A percentile compares a stretch with the other conserved stretches of the same genome.
These are phyloP conservation scores for Aspergillus calidoustus DNA, from an alignment of 2,329 filamentous ascomycete genomes.

Conservation along the genomic window DNA sequence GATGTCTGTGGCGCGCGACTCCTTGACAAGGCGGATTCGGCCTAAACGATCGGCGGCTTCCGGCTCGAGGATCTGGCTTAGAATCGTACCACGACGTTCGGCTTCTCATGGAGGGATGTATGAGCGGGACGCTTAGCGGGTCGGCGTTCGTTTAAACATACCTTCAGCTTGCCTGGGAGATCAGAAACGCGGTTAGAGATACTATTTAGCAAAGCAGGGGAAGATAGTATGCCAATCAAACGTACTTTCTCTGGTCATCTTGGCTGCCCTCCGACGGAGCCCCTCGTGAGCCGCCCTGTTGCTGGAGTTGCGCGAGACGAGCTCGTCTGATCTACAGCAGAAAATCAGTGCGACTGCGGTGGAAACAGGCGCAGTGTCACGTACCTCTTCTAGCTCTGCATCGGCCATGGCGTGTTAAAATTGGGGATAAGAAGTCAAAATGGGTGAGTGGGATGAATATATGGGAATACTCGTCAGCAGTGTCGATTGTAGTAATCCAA, in stretches of 20 bases:
- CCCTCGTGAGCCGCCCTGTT: slow-evolving; percentile 59
- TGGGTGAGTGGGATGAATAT: not conserved
- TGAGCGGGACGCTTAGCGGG: slow-evolving; percentile 10
- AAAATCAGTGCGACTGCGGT: not conserved
- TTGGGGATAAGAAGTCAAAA: not conserved
- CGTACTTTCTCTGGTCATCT: slow-evolving; percentile 70
- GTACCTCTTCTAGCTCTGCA: slow-evolving; percentile 67
- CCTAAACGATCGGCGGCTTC: slow-evolving; percentile 91
- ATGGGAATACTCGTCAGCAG: not conserved
- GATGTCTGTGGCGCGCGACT: slow-evolving; percentile 83
- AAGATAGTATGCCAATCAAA: slow-evolving; percentile 13
- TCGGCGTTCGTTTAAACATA: slow-evolving; percentile 4
- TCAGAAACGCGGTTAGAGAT: slow-evolving; percentile 6
- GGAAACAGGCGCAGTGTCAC: slow-evolving; percentile 10
- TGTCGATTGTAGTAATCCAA: not conserved
- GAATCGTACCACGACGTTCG: slow-evolving; percentile 57
- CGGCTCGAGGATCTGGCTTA: slow-evolving; percentile 91
- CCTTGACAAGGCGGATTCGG: slow-evolving; percentile 94
- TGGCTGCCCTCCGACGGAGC: slow-evolving; percentile 55
- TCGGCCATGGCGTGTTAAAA: slow-evolving; percentile 58
- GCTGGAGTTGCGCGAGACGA: slow-evolving; percentile 89
- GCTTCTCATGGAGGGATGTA: slow-evolving; percentile 22
- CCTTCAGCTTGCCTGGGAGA: slow-evolving; percentile 38
- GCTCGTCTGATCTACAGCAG: slow-evolving; percentile 78
- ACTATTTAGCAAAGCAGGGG: not conserved